Base-by-base conservation (phyloP, 306 rosid genomes). In the Dalbergia cochinchinensis region DNA sequence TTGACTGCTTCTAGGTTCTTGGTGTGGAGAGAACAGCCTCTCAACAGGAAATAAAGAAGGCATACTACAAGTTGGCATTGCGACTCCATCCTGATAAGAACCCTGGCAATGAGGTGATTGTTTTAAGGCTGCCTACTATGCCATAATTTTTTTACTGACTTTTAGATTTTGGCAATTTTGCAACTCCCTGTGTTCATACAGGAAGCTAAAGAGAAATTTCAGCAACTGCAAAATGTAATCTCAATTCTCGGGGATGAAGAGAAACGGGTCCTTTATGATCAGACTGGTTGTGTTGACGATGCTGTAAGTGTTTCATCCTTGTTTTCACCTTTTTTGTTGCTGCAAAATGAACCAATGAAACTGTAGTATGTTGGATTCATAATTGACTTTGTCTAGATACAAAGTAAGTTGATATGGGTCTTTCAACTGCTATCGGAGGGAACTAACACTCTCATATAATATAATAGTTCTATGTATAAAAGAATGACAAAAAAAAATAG, bases 61-160 rank as follows among this genome's bases (percentile, higher is more conserved):
- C 98, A 4, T 95, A 95, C 76, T 70, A 91, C 86, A 90, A 91
- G 84, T 89, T 93, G 82, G 99, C 99, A 3, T 83, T 95, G 87
- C 86, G 90, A 50, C 90, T 93, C n/a, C 99, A 95, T 80, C 99
- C 99, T 12, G 99, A 95, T 84, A 95, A 95, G 73, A 95, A 93
- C 79, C 96, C 88, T 6, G 92, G 88, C 12, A 90, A 93, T 71
- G 96, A 93, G 97, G 98, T 95, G 60, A 81, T 59, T 31, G 20
- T 53, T 20, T 80, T 35, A 65, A 19, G 53, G 53, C 26, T 63
- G 15, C 33, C 5, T 12, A 3, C 11, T 63, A 14, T 74, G 19
- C 6, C 2, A 1, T 65, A 1, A 4, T 54, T n/a, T 41, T 33
- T 16, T 42, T 3, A 33, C 42, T 39, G 5, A 19, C 4, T 59